Conservation (phyloP, 2,329 filamentous ascomycete species). For the Dactylellina cionopaga region DNA sequence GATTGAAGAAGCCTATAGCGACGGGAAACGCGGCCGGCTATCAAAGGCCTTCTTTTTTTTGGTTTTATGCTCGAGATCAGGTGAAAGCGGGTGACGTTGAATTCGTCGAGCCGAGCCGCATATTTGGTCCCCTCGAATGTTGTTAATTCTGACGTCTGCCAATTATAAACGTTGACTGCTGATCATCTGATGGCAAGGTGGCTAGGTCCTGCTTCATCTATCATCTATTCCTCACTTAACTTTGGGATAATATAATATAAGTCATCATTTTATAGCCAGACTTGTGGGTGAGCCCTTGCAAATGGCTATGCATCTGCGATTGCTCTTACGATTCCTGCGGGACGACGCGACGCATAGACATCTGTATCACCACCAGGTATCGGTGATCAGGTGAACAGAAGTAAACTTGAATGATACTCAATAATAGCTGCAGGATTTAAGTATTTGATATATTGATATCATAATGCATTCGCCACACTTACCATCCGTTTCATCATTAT, state of each 20-base stretch:
- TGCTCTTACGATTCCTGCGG: too few species aligned
- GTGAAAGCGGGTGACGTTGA: slow-evolving; percentile 43
- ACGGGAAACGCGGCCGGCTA: slow-evolving; percentile 46
- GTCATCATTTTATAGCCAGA: background rate
- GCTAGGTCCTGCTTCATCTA: too few species aligned
- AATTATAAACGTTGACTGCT: slow-evolving; percentile 14
- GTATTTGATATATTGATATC: background rate
- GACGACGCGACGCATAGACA: too few species aligned
- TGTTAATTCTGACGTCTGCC: slow-evolving; percentile 36
- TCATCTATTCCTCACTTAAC: background rate
- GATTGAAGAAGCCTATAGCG: background rate
- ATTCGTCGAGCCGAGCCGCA: slow-evolving; percentile 45
- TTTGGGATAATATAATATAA: background rate
- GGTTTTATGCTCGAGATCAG: slow-evolving; percentile 27
- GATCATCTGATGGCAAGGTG: slow-evolving; percentile 41
- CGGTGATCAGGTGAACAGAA: too few species aligned
- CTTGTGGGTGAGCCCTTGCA: background rate
- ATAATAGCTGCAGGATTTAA: too few species aligned
- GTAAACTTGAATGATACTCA: too few species aligned
- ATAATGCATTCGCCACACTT: slow-evolving; percentile 3
- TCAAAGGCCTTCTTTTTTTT: slow-evolving; percentile 10
- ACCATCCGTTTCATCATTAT: slow-evolving; percentile 39
- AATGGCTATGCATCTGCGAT: background rate
- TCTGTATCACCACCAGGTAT: too few species aligned
- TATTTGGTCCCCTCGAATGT: slow-evolving; percentile 35